phyloP scores from a whole-genome alignment of 2,329 filamentous ascomycete species.

The Cladosporium sp. region DNA sequence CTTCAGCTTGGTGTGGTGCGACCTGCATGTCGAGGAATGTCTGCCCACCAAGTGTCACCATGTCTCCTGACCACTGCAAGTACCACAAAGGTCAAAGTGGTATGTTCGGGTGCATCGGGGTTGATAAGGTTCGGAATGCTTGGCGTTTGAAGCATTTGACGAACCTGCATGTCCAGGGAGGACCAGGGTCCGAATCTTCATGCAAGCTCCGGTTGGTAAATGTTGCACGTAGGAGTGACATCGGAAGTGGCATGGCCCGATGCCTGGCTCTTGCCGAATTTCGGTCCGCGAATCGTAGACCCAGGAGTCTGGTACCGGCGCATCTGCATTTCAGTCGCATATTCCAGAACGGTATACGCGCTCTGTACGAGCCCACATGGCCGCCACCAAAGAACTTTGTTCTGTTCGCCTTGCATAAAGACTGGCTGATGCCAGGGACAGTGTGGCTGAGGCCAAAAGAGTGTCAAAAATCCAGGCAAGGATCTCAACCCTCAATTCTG shows the following conservation, averaged over 20 bases:
- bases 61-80: background rate
- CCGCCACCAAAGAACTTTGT: background rate
- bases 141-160: background rate
- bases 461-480: background rate
- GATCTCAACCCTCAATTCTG: conserved; percentile 17
- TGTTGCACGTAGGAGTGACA: background rate
- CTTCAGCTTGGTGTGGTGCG: background rate
- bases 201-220: background rate
- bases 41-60: background rate
- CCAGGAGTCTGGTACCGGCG: background rate
- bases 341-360: background rate
- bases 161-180: background rate
- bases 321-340: conserved; percentile 1
- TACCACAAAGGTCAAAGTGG: background rate
- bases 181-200: background rate
- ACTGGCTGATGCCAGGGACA: background rate
- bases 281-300: background rate
- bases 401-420: background rate
- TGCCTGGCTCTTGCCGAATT: background rate
- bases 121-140: conserved; percentile 3
- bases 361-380: background rate
- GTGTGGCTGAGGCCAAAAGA: background rate
- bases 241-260: background rate
- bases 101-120: background rate
- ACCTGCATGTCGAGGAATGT: background rate